A percentile compares a stretch with the other conserved stretches of the same genome.
These are phyloP conservation scores for Epicoccum nigrum DNA, from an alignment of 2,329 filamentous ascomycete genomes.

Conservation along the genomic window DNA sequence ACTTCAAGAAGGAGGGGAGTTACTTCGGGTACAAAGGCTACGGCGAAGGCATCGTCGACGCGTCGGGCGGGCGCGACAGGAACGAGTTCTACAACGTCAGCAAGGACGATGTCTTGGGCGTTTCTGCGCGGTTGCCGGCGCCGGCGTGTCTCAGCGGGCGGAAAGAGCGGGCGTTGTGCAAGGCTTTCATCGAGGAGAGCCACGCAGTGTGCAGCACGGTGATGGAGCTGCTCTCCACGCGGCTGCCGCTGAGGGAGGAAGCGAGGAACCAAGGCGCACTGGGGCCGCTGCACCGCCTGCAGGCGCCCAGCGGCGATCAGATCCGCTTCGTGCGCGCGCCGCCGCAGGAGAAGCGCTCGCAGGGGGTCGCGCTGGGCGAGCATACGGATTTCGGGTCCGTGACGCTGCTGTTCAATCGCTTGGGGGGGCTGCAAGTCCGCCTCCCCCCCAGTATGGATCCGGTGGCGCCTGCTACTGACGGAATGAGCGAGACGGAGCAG, in stretches of 20 bases:
- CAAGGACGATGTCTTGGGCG: constrained; percentile 59
- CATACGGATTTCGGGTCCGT: constrained; percentile 65
- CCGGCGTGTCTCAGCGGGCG: not conserved
- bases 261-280: constrained; percentile 47
- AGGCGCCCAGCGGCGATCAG: constrained; percentile 56
- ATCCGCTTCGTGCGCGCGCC: constrained; percentile 61
- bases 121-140: constrained; percentile 23
- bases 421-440: constrained; percentile 62
- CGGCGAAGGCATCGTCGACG: constrained; percentile 56
- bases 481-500: constrained; percentile 11
- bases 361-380: constrained; percentile 54
- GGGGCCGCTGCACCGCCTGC: constrained; percentile 54
- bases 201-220: constrained; percentile 56
- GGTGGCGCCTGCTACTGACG: not conserved
- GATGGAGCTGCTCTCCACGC: constrained; percentile 52
- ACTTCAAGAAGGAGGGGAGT: constrained; percentile 56
- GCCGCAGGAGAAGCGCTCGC: constrained; percentile 43
- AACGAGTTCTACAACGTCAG: constrained; percentile 64
- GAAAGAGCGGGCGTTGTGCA: constrained; percentile 31
- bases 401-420: constrained; percentile 62
- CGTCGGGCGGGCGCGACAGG: constrained; percentile 55
- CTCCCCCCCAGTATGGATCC: constrained; percentile 45
- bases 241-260: constrained; percentile 46
- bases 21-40: constrained; percentile 60
- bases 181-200: constrained; percentile 53